Conservation (phyloP, 1,284 basidiomycete species). For the Gymnopus androsaceus region DNA sequence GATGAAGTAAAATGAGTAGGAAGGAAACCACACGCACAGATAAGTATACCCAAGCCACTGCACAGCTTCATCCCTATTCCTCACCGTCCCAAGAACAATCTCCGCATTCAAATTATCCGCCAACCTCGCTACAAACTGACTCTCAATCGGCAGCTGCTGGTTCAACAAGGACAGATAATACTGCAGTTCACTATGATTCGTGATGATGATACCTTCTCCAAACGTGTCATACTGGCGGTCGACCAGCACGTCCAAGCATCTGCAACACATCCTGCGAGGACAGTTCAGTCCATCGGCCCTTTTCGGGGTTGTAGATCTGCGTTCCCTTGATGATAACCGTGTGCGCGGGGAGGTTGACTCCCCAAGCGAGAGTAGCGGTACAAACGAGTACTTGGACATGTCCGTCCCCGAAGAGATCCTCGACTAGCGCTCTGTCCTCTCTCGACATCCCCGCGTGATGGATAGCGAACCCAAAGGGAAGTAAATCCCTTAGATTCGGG, state of each 20-base stretch:
- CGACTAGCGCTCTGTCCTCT: conserved; percentile 90
- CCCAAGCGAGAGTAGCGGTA: conserved; percentile 98
- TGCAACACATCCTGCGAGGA: conserved; percentile 97
- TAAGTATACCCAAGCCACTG: conserved; percentile 98
- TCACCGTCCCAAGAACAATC: conserved; percentile 93
- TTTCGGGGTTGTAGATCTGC: conserved; percentile 98
- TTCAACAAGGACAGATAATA: conserved; percentile 95
- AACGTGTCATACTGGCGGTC: conserved; percentile 97
- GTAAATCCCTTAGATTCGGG: conserved; percentile 81
- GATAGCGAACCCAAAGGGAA: conserved; percentile 97
- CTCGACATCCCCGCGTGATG: conserved; percentile 99
- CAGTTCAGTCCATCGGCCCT: conserved; percentile 96
- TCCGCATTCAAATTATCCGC: conserved; percentile 98
- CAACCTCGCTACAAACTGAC: conserved; percentile 90
- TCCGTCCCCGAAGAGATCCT: conserved; percentile 93
- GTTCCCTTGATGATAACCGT: conserved; percentile 99
- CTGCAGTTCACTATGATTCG: conserved; percentile 95
- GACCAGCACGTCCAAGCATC: conserved; percentile 98
- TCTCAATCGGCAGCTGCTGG: conserved; percentile 96
- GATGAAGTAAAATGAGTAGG: not conserved
- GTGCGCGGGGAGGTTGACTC: conserved; percentile 97
- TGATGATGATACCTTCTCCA: conserved; percentile 97
- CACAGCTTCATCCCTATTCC: conserved; percentile 96
- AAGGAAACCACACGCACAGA: conserved; percentile 65
- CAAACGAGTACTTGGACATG: conserved; percentile 95